Evolutionary conservation across 1,284 basidiomycete species (phyloP).

Genomic region (Ceratobasidium sp.): DNA sequence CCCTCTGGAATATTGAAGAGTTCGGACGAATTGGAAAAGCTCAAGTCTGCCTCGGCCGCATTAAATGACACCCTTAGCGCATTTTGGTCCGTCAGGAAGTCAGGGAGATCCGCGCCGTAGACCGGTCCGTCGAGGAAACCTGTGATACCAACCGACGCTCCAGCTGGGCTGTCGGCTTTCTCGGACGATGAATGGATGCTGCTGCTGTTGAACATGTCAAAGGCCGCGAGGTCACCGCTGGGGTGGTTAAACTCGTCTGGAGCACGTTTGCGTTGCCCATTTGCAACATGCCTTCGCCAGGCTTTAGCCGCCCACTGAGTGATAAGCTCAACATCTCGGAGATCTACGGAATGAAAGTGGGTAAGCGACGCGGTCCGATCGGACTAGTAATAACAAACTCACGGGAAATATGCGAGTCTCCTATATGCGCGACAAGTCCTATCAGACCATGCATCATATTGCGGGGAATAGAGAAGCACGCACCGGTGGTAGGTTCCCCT

Average conservation of each 20-base stretch:
- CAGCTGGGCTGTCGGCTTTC: slow-evolving; percentile 48
- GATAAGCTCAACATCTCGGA: slow-evolving; percentile 49
- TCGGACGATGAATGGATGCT: slow-evolving; percentile 9
- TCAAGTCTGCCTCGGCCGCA: slow-evolving; percentile 49
- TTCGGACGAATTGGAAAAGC: slow-evolving; percentile 48
- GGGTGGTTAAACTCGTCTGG: slow-evolving; percentile 23
- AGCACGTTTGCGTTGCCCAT: slow-evolving; percentile 41
- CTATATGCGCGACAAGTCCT: slow-evolving; percentile 18
- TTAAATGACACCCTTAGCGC: slow-evolving; percentile 49
- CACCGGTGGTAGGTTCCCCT: slow-evolving; percentile 45
- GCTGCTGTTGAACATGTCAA: slow-evolving; percentile 26
- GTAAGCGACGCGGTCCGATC: slow-evolving; percentile 22
- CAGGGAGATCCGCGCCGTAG: slow-evolving; percentile 30
- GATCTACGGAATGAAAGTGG: slow-evolving; percentile 39
- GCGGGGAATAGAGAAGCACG: slow-evolving; percentile 8
- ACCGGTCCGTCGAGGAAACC: slow-evolving; percentile 49
- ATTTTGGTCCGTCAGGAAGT: slow-evolving; percentile 44
- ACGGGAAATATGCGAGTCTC: slow-evolving; percentile 48
- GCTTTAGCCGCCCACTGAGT: slow-evolving; percentile 49
- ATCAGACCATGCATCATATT: slow-evolving; percentile 15
- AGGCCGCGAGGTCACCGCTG: slow-evolving; percentile 8
- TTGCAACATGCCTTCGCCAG: slow-evolving; percentile 47
- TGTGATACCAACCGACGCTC: slow-evolving; percentile 48
- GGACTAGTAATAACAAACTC: slow-evolving; percentile 33
- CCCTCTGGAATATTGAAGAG: slow-evolving; percentile 48